Base-by-base conservation (phyloP, 257 asterid genomes). In the Buddleja alternifolia region DNA sequence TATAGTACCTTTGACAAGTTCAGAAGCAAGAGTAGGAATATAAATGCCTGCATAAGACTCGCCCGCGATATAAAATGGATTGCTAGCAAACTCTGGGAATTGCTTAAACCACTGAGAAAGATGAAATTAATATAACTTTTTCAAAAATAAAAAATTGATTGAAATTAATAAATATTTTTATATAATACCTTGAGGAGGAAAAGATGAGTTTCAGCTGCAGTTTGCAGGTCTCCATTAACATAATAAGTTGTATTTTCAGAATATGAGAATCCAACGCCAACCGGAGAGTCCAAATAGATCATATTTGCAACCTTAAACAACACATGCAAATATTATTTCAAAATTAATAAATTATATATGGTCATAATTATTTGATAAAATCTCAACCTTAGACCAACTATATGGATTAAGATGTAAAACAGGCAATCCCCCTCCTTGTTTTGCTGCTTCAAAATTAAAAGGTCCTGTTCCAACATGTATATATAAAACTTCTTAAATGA, bases 1-100 rank as follows among this genome's bases (percentile, higher is more conserved):
- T 42, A 3, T 37, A 29, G 16, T 77, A 85, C 92, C 92, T 72
- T 82, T 60, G 60, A 19, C 72, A 20, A 86, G 65, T 44, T 65
- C 66, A 34, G 77, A 73, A 36, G 81, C 86, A 57, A 86, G 87
- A 53, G 93, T 86, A 32, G 93, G 93, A 63, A 86, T 63, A 52
- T 80, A 86, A 64, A 86, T 56, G 21, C 93, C 90, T 17, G 90
- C 93, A 67, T 78, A 86, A 45, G 93, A 86, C 73, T 86, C 88
- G 24, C 93, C 90, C 8, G 82, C 21, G 5, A 86, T 36, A 41
- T 82, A 86, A 70, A 86, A 82, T 41, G 79, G 80, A 63, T 84
- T 86, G 60, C 72, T 66, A 44, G 12, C 51, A 61, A 84, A 86
- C 78, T 84, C 88, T 2, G 85, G 85, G 37, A 53, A 86, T 75